phyloP scores from a whole-genome alignment of 495 filamentous ascomycete genomes.

The Aspergillus funiculosus region DNA sequence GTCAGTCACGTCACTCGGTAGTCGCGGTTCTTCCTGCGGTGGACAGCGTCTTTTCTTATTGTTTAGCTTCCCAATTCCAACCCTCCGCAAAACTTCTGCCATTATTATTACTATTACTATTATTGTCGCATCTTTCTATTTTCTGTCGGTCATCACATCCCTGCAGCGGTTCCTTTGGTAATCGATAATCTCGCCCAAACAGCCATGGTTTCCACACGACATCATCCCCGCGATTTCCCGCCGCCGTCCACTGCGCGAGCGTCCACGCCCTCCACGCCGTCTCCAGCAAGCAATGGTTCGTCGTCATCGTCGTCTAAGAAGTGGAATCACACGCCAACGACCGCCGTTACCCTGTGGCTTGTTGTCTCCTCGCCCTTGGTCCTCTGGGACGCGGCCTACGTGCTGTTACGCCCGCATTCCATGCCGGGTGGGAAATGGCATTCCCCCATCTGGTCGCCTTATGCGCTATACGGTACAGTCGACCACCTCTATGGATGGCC shows the following conservation, averaged over 20 bases:
- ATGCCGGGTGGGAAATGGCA: constrained; percentile 78
- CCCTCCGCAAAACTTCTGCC: too few species aligned
- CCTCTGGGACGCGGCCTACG: constrained; percentile 77
- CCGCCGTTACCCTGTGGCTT: constrained; percentile 66
- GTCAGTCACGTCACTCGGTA: too few species aligned
- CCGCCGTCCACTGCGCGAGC: constrained; percentile 25
- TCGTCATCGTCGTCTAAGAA: too few species aligned
- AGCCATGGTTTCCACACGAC: constrained; percentile 49
- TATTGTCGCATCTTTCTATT: not conserved
- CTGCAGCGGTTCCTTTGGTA: too few species aligned
- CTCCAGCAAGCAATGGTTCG: constrained; percentile 24
- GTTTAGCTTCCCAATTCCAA: too few species aligned
- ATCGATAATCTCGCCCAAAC: not conserved
- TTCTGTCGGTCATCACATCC: too few species aligned
- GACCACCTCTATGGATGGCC: constrained; percentile 84
- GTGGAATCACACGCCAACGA: constrained; percentile 64
- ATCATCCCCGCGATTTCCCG: constrained; percentile 45
- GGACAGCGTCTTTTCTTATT: too few species aligned
- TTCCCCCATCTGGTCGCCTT: constrained; percentile 70
- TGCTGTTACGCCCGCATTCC: constrained; percentile 72
- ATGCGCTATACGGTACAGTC: constrained; percentile 72
- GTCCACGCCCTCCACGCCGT: constrained; percentile 15
- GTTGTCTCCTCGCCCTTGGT: constrained; percentile 72
- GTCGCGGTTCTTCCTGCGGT: too few species aligned
- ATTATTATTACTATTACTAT: too few species aligned